Evolutionary conservation across 768 basidiomycete species (phyloP).

Genomic region (Fomitopsis pulvina): DNA sequence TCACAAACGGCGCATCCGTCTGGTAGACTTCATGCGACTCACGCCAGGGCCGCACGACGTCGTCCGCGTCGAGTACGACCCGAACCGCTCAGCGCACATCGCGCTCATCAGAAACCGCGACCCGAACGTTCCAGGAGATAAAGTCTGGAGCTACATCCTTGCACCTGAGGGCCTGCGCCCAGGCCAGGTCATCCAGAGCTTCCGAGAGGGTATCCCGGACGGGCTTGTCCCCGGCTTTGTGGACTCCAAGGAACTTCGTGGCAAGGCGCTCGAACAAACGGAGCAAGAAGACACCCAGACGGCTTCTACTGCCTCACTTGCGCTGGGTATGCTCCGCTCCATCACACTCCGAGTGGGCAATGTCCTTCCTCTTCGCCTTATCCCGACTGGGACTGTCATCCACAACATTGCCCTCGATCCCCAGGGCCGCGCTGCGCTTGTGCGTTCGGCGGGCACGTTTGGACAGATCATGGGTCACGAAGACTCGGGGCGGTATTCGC

Average conservation of each 20-base stretch:
- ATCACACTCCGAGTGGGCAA: slow-evolving; percentile 87
- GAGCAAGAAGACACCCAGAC: slow-evolving; percentile 18
- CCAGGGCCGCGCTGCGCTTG: slow-evolving; percentile 71
- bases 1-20: slow-evolving; percentile 78
- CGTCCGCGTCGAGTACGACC: slow-evolving; percentile 94
- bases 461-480: slow-evolving; percentile 79
- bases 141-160: slow-evolving; percentile 85
- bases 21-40: slow-evolving; percentile 79
- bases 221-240: slow-evolving; percentile 52
- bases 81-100: slow-evolving; percentile 89
- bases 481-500: slow-evolving; percentile 62
- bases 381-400: slow-evolving; percentile 87
- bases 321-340: slow-evolving; percentile 78
- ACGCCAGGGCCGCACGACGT: slow-evolving; percentile 83
- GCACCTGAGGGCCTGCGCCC: slow-evolving; percentile 86
- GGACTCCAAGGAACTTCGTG: slow-evolving; percentile 21
- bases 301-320: slow-evolving; percentile 54
- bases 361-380: slow-evolving; percentile 84
- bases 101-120: slow-evolving; percentile 73
- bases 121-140: slow-evolving; percentile 40
- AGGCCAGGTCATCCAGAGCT: slow-evolving; percentile 84
- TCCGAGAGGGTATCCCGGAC: slow-evolving; percentile 73
- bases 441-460: slow-evolving; percentile 84
- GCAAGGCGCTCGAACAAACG: slow-evolving; percentile 16
- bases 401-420: slow-evolving; percentile 80